Evolutionary conservation across 805 yeast species (phyloP).

Genomic region (Kuraishia floccosa): DNA sequence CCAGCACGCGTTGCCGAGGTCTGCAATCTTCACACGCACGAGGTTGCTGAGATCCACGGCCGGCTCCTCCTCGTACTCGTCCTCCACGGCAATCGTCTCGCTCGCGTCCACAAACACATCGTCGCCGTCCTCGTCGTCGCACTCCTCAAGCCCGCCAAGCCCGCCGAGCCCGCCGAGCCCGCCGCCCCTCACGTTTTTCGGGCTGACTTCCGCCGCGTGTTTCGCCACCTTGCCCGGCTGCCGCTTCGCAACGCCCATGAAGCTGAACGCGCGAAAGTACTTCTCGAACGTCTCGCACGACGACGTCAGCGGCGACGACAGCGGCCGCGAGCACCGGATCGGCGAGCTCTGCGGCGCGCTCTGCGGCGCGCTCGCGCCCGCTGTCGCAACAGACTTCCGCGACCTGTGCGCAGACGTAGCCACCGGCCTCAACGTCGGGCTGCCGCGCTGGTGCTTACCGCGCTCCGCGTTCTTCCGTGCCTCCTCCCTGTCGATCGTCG

Average conservation of each 20-base stretch:
- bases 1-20: conserved; percentile 65
- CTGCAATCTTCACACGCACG: conserved; percentile 63
- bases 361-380: background rate
- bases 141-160: background rate
- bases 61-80: too few relatives aligned
- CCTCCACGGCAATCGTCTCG: conserved; percentile 1
- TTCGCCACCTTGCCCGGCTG: too few relatives aligned
- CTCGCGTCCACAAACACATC: background rate
- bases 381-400: background rate
- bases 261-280: too few relatives aligned
- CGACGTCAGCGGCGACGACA: conserved; percentile 28
- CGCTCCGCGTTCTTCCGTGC: background rate
- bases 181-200: too few relatives aligned
- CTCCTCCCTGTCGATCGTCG: conserved; percentile 25
- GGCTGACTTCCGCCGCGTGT: too few relatives aligned
- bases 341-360: too few relatives aligned
- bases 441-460: too few relatives aligned
- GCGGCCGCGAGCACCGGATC: conserved; percentile 34
- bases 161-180: too few relatives aligned
- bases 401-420: background rate
- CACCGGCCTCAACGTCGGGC: background rate
- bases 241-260: too few relatives aligned
- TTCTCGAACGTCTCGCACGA: too few relatives aligned
- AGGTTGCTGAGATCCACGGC: too few relatives aligned
- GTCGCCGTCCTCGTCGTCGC: background rate